These are phyloP conservation scores for Boletus sensibilis DNA, from an alignment of 768 basidiomycete species.

Conservation along the genomic window DNA sequence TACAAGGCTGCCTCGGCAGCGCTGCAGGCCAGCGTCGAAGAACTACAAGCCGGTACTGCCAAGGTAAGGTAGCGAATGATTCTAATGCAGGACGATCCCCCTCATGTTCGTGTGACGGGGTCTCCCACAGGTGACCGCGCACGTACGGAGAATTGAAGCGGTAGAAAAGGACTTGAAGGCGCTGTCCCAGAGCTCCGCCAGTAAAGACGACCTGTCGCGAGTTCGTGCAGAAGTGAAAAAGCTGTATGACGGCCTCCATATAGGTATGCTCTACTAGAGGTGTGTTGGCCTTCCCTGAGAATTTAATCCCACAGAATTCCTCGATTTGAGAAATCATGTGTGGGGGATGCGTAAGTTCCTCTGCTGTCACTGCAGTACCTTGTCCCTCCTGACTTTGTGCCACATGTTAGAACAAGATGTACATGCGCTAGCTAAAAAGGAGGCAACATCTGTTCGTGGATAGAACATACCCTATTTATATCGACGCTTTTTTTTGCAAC, in stretches of 20 bases:
- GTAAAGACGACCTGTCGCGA: conserved; percentile 78
- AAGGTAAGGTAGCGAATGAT: conserved; percentile 46
- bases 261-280: conserved; percentile 48
- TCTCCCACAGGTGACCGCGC: conserved; percentile 65
- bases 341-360: conserved; percentile 80
- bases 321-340: conserved; percentile 77
- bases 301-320: conserved; percentile 52
- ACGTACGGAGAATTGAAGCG: conserved; percentile 77
- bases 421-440: conserved; percentile 69
- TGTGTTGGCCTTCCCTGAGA: background rate
- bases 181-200: conserved; percentile 58
- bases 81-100: background rate
- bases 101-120: background rate
- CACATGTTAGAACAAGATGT: conserved; percentile 68
- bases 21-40: conserved; percentile 83
- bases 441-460: conserved; percentile 58
- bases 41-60: conserved; percentile 78
- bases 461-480: conserved; percentile 29
- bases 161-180: conserved; percentile 90
- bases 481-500: background rate
- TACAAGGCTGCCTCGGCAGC: conserved; percentile 87
- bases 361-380: background rate
- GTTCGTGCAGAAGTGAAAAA: conserved; percentile 84
- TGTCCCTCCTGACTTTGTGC: background rate
- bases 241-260: conserved; percentile 77